Base-by-base conservation (phyloP, 2,329 filamentous ascomycete species). In the Aspergillus novofumigatus region DNA sequence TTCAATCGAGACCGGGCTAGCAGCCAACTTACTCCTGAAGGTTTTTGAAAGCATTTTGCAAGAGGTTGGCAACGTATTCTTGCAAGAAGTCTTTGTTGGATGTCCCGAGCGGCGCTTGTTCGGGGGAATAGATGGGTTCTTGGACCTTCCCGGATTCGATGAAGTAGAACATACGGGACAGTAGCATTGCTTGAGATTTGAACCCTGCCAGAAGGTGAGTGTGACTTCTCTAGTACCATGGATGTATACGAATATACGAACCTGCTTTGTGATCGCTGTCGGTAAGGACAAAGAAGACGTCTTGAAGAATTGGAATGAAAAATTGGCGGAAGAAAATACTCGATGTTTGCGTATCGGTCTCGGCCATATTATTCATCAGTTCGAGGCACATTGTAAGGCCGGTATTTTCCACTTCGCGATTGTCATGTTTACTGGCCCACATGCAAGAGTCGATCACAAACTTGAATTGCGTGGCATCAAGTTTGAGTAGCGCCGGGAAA, bases 341-440 rank as follows among this genome's bases (percentile, higher is more conserved):
- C 62, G 92, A 90, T 0, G 92, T 97, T 69, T 88, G 82, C 21
- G 85, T 78, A 72, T 97, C 92, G 1, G 92, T 89, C 67, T 97
- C 93, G 8, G 93, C 91, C 80, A 99, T 96, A 77, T 99, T 99
- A 77, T 90, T 93, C 72, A 99, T 92, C 63, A 99, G 82, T 78
- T 99, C 94, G 65, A 96, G 86, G 75, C 93, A 97, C 94, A 99
- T 99, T 76, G 92, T 94, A 59, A 99, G 85, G 59, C 94, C 94
- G 42, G 94, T 95, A 65, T 90, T 91, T 77, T 99, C 94, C 29
- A 99, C 94, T 71, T 97, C 92, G 59, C 94, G 90, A 78, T 99
- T 99, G 79, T 99, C 94, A 76, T 99, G 94, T 81, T 99, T 99
- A 81, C 93, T 97, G n/a, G 95, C 94, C 95, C 94, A 99, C 83